Evolutionary conservation across 192 early-diverging fungal species (phyloP), one percentile per base, ranked within the genome.

Genomic region (Coemansia sp.): DNA sequence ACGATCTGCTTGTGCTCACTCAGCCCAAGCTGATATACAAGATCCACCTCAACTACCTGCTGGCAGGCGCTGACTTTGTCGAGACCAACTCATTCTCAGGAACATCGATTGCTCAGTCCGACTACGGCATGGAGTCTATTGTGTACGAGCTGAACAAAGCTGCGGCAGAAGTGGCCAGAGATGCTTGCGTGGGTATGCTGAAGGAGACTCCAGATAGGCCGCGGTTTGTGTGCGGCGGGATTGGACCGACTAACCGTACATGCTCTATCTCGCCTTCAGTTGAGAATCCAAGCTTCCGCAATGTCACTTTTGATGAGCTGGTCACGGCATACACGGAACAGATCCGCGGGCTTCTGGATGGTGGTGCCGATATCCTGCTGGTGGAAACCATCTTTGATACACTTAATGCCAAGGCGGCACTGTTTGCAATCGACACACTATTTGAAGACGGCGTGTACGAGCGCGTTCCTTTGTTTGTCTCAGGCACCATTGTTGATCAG

Each of bases 381-480:
- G 92, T 98, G 0, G 96, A 98, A 72, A 98, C 96, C 30, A 93
- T 98, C 72, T 98, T 98, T 65, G 96, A 98, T 76, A 98, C 96
- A 21, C 79, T 95, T n/a, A 98, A 98, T 62, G 92, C 93, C 56
- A 98, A 98, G 79, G 96, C 96, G 4, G 96, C 93, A 2, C 69
- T 96, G 31, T 98, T 86, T 83, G 96, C 96, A 14, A 90, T 96
- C 67, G 94, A 96, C 76, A 65, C 85, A 7, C 81, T 92, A 34
- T 91, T 95, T 61, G 87, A 92, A 26, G 88, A 92, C 48, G 88
- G 88, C 34, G 86, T 84, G 14, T 98, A 93, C 44, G 80, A 82
- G 64, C 65, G 77, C 52, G 78, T 87, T 5, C 90, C 90, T 7
- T 77, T 93, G 30, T 87, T 92, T 68, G 83, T 93, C 19, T 92